Evolutionary conservation across 2,329 filamentous ascomycete species (phyloP).

Genomic region (Calonectria crousiana): DNA sequence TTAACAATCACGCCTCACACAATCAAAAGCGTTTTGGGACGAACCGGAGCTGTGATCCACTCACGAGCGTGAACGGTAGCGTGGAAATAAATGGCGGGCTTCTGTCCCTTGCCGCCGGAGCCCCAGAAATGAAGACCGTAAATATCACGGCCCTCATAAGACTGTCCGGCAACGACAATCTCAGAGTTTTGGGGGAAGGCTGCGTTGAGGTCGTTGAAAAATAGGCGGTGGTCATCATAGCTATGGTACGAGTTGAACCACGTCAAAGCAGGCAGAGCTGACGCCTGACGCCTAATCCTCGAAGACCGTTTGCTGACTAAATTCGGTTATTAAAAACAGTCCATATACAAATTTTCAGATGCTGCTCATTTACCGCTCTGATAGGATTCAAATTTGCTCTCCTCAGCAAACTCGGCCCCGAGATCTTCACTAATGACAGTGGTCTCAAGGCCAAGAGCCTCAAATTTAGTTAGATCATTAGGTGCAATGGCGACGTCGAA

Average conservation of each 20-base stretch:
- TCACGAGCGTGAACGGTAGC: conserved; percentile 70
- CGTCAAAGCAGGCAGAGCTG: conserved; percentile 26
- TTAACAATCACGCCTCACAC: background rate
- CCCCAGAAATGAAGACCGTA: conserved; percentile 71
- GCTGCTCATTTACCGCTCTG: conserved; percentile 9
- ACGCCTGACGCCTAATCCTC: background rate
- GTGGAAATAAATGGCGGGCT: conserved; percentile 67
- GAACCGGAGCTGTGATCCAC: conserved; percentile 64
- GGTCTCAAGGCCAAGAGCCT: conserved; percentile 38
- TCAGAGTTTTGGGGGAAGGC: conserved; percentile 59
- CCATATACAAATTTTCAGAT: too few relatives aligned
- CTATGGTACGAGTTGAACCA: conserved; percentile 68
- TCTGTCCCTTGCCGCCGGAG: conserved; percentile 54
- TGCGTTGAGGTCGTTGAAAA: conserved; percentile 57
- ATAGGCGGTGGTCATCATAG: conserved; percentile 63
- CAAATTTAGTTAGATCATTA: conserved; percentile 33
- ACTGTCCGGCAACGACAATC: conserved; percentile 61
- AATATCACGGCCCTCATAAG: conserved; percentile 65
- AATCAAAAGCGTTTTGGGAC: background rate
- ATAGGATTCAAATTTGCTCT: conserved; percentile 35
- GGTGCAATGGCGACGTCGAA: conserved; percentile 44
- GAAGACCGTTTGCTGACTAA: background rate
- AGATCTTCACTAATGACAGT: conserved; percentile 38
- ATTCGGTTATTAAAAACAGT: background rate
- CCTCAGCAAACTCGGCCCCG: conserved; percentile 37